Evolutionary conservation across 192 early-diverging fungal genomes (phyloP), one percentile per base, ranked within the genome.

Genomic region (Phlyctochytrium bullatum): DNA sequence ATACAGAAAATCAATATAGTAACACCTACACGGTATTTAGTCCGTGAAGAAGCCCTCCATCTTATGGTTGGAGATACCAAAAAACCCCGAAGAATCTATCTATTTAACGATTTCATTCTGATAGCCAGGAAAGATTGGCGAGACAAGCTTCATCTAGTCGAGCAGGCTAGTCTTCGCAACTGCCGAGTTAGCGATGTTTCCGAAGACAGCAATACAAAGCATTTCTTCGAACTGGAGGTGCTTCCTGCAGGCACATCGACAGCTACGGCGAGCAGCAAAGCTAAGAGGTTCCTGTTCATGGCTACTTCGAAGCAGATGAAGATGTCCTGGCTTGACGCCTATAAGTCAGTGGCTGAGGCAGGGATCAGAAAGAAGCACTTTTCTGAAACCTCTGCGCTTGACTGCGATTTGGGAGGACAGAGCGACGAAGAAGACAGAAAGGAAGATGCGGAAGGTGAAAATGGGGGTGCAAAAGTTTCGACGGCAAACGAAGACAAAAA

Each of bases 81-180:
- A 52, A 81, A 77, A 62, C 40, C 68, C 1, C 71, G 83, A 3
- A 59, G 66, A 32, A 69, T 85, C 12, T 77, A 82, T 56, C 34
- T 85, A 24, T 85, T 85, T 74, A 85, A 85, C 65, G 83, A 85
- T 52, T 34, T 78, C 50, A 28, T 85, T 2, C 73, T 85, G 2
- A 20, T 79, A 0, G 76, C 83, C 27, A 24, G 76, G 23, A 78
- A 78, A 47, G 83, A 85, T 62, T 85, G 83, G 83, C 52, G 77
- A 66, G 74, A 76, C 61, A 85, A 85, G 53, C 61, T 69, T 23
- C 83, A 80, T 36, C 64, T 80, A 2, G 64, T 85, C 51, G 78
- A 82, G 51, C 76, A 80, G 59, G 71, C 69, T 4, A 31, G 62
- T 3, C 62, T 85, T 24, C 73, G 74, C 27, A 72, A 82, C 36